phyloP scores from a whole-genome alignment of 108 stramenopile genomes.

The Cyclotella kingstonii region DNA sequence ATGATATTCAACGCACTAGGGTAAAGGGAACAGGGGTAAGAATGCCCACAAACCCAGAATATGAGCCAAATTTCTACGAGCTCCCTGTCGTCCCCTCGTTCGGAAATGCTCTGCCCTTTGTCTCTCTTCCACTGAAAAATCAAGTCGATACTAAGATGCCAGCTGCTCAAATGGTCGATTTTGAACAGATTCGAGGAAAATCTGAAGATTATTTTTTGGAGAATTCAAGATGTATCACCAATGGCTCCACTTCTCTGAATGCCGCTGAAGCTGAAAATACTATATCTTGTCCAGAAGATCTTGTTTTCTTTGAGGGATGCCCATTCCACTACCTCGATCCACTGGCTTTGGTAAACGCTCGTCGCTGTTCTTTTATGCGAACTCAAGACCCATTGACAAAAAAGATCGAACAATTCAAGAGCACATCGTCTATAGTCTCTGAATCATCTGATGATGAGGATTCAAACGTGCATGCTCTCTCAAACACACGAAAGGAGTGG shows the following conservation, averaged over 20 bases:
- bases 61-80: constrained; percentile 78
- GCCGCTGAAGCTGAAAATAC: no score
- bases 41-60: constrained; percentile 69
- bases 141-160: constrained; percentile 2
- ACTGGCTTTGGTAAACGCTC: constrained; percentile 6
- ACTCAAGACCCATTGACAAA: neutral
- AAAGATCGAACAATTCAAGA: constrained; percentile 1
- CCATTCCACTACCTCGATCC: constrained; percentile 53
- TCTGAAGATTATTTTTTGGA: constrained; percentile 1
- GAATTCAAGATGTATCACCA: constrained; percentile 7
- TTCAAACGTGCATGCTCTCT: constrained; percentile 21
- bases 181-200: constrained; percentile 4
- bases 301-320: constrained; percentile 49
- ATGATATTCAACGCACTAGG: constrained; percentile 68
- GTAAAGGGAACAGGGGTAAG: constrained; percentile 82
- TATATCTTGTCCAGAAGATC: constrained; percentile 21
- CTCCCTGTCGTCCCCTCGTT: constrained; percentile 54
- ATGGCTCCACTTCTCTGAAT: constrained; percentile 6
- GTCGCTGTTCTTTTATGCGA: constrained; percentile 1
- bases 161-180: constrained; percentile 1
- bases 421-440: constrained; percentile 24
- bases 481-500: constrained; percentile 32
- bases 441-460: constrained; percentile 27
- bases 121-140: neutral
- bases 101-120: constrained; percentile 5